Evolutionary conservation across 352 stramenopile species (phyloP).

Genomic region (Phytophthora capsici): DNA sequence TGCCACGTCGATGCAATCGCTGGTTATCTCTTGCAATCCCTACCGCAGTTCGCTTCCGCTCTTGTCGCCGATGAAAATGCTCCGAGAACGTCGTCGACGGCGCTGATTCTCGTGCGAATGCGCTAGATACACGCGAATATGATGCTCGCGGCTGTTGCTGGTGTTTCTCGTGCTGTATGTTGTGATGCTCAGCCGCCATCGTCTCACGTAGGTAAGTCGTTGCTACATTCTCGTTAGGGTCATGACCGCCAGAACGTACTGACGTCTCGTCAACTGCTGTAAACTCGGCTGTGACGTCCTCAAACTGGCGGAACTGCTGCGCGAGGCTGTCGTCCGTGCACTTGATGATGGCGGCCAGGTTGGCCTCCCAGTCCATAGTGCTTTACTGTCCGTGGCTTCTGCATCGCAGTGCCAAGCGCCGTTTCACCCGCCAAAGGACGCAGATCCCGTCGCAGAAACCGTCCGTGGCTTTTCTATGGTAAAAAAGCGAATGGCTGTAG

Average conservation of each 20-base stretch:
- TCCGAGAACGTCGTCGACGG: slow-evolving; percentile 41
- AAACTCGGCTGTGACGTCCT: slow-evolving; percentile 45
- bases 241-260: neutral
- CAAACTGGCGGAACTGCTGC: slow-evolving; percentile 78
- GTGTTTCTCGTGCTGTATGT: slow-evolving; percentile 7
- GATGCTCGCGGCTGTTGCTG: slow-evolving; percentile 18
- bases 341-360: slow-evolving; percentile 83
- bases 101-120: slow-evolving; percentile 18
- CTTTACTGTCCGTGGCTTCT: neutral
- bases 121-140: slow-evolving; percentile 24
- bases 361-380: slow-evolving; percentile 74
- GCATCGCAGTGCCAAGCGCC: slow-evolving; percentile 32
- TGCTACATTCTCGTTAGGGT: slow-evolving; percentile 38
- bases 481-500: slow-evolving; percentile 1
- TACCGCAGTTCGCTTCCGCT: slow-evolving; percentile 39
- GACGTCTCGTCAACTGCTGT: slow-evolving; percentile 6
- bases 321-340: slow-evolving; percentile 80
- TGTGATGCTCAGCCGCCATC: slow-evolving; percentile 34
- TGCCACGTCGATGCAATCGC: slow-evolving; percentile 22
- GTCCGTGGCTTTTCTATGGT: neutral
- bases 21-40: slow-evolving; percentile 43
- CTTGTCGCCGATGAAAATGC: slow-evolving; percentile 60
- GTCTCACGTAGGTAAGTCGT: slow-evolving; percentile 44
- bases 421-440: slow-evolving; percentile 22
- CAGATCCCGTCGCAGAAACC: slow-evolving; percentile 16